Evolutionary conservation across 306 rosid species (phyloP).

Genomic region (Glycine tomentella): DNA sequence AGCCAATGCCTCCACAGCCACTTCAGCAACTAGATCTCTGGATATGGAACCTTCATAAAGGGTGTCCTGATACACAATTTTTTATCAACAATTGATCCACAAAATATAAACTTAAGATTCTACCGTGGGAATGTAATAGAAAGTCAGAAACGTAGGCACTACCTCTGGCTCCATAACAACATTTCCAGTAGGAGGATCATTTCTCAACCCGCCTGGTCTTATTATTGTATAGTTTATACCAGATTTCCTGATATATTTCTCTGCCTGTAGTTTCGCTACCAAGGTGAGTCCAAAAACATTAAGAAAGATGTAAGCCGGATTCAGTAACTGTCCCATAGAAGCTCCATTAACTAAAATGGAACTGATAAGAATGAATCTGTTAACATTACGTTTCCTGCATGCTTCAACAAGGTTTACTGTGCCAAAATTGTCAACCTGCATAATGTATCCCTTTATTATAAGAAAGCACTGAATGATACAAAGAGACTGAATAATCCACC

Average conservation of each 20-base stretch:
- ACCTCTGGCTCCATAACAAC: slow-evolving; percentile 96
- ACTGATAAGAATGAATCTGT: slow-evolving; percentile 87
- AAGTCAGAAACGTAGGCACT: slow-evolving; percentile 34
- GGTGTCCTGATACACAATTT: slow-evolving; percentile 66
- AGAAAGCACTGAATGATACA: slow-evolving; percentile 26
- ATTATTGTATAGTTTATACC: slow-evolving; percentile 94
- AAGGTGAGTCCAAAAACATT: slow-evolving; percentile 91
- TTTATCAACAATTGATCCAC: background rate
- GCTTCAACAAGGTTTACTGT: slow-evolving; percentile 94
- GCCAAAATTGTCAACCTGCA: slow-evolving; percentile 94
- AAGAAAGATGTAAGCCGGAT: slow-evolving; percentile 91
- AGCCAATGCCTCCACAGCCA: slow-evolving; percentile 84
- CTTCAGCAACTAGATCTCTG: slow-evolving; percentile 95
- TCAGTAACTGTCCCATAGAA: slow-evolving; percentile 90
- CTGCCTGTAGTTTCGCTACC: slow-evolving; percentile 95
- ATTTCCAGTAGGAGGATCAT: slow-evolving; percentile 88
- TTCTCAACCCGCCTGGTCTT: slow-evolving; percentile 95
- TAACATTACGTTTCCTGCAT: slow-evolving; percentile 77
- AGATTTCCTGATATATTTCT: slow-evolving; percentile 77
- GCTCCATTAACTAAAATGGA: slow-evolving; percentile 98
- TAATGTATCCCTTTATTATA: slow-evolving; percentile 4
- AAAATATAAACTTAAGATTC: slow-evolving; percentile 30
- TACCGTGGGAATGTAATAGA: slow-evolving; percentile 23
- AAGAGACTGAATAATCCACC: slow-evolving; percentile 29
- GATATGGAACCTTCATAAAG: slow-evolving; percentile 84